A percentile compares a stretch with the other conserved stretches of the same genome.
These are phyloP conservation scores for Clarireedia homoeocarpa DNA, from an alignment of 2,329 filamentous ascomycete genomes.

Conservation along the genomic window DNA sequence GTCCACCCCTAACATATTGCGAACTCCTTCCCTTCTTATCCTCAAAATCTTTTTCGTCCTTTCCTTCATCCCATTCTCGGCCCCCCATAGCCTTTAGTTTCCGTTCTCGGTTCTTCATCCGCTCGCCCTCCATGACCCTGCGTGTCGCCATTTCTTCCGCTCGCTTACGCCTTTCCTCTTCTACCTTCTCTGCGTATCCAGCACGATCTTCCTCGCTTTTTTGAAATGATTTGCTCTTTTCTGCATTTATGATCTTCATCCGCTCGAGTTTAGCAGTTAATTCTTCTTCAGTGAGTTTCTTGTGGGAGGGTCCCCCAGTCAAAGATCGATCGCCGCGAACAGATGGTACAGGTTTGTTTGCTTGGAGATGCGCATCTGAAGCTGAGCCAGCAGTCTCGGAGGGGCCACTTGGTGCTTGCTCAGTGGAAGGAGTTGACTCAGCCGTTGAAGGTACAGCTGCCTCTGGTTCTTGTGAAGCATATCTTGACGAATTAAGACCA, in stretches of 20 bases:
- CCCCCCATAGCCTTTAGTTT: slow-evolving; percentile 29
- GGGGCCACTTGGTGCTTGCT: not conserved
- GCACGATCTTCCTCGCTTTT: slow-evolving; percentile 61
- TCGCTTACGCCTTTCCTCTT: slow-evolving; percentile 45
- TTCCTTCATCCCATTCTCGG: slow-evolving; percentile 30
- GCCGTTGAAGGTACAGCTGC: not conserved
- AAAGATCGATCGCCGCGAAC: slow-evolving; percentile 46
- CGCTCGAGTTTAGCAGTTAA: slow-evolving; percentile 51
- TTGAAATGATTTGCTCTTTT: slow-evolving; percentile 51
- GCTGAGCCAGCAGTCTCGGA: not conserved
- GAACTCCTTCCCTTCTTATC: slow-evolving; percentile 23
- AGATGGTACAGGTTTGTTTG: slow-evolving; percentile 29
- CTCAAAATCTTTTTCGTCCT: slow-evolving; percentile 27
- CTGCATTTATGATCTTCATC: slow-evolving; percentile 53
- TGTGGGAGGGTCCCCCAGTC: slow-evolving; percentile 45
- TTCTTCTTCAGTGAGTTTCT: slow-evolving; percentile 58
- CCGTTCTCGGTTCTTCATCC: slow-evolving; percentile 29
- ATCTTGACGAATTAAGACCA: slow-evolving; percentile 20
- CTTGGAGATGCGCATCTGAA: slow-evolving; percentile 4
- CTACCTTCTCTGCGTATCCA: slow-evolving; percentile 56
- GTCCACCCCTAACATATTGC: slow-evolving; percentile 25
- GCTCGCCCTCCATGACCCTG: slow-evolving; percentile 29
- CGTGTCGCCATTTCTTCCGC: slow-evolving; percentile 24
- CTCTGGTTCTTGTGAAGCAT: slow-evolving; percentile 13
- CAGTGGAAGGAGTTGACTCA: not conserved